Base-by-base conservation (phyloP, 2,329 filamentous ascomycete species). In the Pseudocercospora fijiensis region DNA sequence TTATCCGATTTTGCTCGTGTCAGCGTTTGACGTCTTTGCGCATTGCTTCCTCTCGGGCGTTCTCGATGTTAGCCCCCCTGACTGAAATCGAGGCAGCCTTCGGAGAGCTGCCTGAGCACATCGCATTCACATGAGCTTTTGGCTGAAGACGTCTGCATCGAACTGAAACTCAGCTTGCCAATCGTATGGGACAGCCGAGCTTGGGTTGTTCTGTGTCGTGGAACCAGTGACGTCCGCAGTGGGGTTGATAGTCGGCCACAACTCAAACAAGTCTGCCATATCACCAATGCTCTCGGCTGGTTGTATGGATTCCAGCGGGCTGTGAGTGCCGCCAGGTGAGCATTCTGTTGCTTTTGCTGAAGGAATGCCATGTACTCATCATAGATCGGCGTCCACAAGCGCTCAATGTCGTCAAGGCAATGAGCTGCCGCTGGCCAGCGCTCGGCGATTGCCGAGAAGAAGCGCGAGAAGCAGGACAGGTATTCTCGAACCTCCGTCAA, bases 351-450 rank as follows among this genome's bases (percentile, higher is more conserved):
- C 49, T 52, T 52, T 4, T 52, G 49, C 13, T 13, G 22, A 8
- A 57, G 28, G 27, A 22, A 57, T 13, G 28, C 5, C 11, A 43
- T 45, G 41, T 47, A 59, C 45, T 59, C 57, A 18, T 28, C 22
- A 13, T 22, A 28, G 26, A 59, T 47, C n/a, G 57, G 57, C 10
- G 16, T 22, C 37, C 37, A 47, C 20, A 59, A 28, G 20, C 43
- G 57, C n/a, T 30, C 22, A 16, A 47, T 27, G 18, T 59, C 41
- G 13, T 59, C 43, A 24, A 49, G 57, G n/a, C 57, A 59, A 8
- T 47, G 57, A 22, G 45, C 10, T 16, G 57, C 57, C 10, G 57
- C 57, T 22, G 57, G 57, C 57, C 57, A 59, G 43, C 57, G 57
- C 30, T 59, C 57, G 5, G 57, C 57, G 28, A 59, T 59, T 16